Percentiles rank a stretch among this genome's conserved stretches.
These are phyloP conservation scores for Friedmanniomyces simplex DNA, from an alignment of 495 filamentous ascomycete species.

Conservation along the genomic window DNA sequence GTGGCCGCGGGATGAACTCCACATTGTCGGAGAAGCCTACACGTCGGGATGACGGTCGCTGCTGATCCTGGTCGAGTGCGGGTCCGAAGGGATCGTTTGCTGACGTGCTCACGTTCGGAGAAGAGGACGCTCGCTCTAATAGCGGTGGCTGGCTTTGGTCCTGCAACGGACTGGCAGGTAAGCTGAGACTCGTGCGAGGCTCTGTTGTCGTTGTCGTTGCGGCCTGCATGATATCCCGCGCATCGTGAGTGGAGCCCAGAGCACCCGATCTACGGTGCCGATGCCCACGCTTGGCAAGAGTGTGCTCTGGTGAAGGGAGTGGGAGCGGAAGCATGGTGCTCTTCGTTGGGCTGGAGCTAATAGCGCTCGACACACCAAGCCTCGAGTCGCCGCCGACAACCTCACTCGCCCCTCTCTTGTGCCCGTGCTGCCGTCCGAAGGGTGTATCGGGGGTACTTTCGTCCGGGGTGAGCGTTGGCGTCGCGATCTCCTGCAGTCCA, in stretches of 20 bases:
- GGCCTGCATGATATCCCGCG: conserved; percentile 60
- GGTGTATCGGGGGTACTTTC: conserved; percentile 26
- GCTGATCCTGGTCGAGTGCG: conserved; percentile 10
- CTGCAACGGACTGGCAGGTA: conserved; percentile 55
- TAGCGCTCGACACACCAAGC: conserved; percentile 42
- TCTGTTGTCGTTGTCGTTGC: conserved; percentile 28
- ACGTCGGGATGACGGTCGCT: conserved; percentile 37
- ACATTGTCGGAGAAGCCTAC: conserved; percentile 52
- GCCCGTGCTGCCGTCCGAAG: conserved; percentile 38
- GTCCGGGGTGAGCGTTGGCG: conserved; percentile 27
- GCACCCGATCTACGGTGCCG: conserved; percentile 79
- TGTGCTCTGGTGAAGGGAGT: conserved; percentile 27
- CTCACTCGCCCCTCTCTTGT: conserved; percentile 66
- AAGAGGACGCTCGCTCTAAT: neutral
- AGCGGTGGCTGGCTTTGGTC: neutral
- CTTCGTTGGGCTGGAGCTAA: conserved; percentile 56
- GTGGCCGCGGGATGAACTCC: conserved; percentile 60
- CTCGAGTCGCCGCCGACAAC: conserved; percentile 66
- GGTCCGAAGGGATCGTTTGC: conserved; percentile 1
- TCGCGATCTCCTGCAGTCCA: conserved; percentile 4
- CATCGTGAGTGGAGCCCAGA: conserved; percentile 65
- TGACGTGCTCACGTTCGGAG: neutral
- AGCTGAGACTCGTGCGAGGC: conserved; percentile 38
- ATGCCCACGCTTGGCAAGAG: conserved; percentile 46
- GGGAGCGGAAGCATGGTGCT: conserved; percentile 46